Conservation (phyloP, 805 yeast species). For the Phaffomyces opuntiae region DNA sequence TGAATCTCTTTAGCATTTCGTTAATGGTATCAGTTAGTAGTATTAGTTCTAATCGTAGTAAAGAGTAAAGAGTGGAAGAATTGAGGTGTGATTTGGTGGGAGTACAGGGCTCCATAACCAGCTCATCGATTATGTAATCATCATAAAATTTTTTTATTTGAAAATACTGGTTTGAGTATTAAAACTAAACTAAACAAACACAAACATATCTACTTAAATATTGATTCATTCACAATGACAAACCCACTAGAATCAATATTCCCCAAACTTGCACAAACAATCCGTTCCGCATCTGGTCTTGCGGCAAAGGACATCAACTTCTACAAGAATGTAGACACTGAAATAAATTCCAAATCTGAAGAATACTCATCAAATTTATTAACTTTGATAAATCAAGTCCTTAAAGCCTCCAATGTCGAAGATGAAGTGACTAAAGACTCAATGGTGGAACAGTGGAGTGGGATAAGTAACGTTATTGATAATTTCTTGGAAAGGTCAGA, state of each 20-base stretch:
- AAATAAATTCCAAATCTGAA: conserved; percentile 33
- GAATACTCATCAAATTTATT: conserved; percentile 36
- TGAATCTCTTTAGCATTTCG: conserved; percentile 7
- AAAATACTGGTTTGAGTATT: background rate
- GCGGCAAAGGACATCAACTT: conserved; percentile 80
- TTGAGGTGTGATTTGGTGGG: too few species aligned
- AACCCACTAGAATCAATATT: conserved; percentile 16
- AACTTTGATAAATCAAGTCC: conserved; percentile 38
- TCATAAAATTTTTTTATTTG: too few species aligned
- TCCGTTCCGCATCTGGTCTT: conserved; percentile 61
- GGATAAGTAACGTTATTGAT: conserved; percentile 58
- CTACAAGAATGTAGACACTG: conserved; percentile 52
- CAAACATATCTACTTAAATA: background rate
- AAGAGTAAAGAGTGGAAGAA: too few species aligned
- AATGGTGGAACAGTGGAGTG: conserved; percentile 40
- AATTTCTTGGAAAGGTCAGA: conserved; percentile 71
- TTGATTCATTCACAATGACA: background rate
- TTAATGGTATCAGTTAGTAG: too few species aligned
- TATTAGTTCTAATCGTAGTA: too few species aligned
- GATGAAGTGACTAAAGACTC: conserved; percentile 40
- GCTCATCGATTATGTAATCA: too few species aligned
- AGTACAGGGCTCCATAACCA: too few species aligned
- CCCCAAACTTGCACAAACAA: conserved; percentile 46
- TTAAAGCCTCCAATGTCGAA: conserved; percentile 24
- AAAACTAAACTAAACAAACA: background rate